Evolutionary conservation across 768 basidiomycete species (phyloP).

Genomic region (Russula vinacea): DNA sequence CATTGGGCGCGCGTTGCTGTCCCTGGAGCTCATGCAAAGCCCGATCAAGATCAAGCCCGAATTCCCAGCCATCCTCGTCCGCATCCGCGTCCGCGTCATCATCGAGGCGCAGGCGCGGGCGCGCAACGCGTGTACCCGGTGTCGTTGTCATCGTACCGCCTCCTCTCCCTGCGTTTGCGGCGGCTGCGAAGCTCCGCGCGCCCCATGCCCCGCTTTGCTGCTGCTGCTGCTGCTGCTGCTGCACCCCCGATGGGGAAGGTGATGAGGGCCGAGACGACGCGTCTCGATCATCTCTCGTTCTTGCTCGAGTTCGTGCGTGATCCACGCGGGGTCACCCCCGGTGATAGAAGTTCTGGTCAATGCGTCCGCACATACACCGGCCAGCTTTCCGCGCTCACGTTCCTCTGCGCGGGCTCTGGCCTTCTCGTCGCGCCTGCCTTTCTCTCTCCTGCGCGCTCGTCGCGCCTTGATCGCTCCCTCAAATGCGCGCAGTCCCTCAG

Average conservation of each 20-base stretch:
- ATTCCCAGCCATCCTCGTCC: slow-evolving; percentile 64
- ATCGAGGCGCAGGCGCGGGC: slow-evolving; percentile 28
- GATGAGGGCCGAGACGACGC: background rate
- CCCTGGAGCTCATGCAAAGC: slow-evolving; percentile 78
- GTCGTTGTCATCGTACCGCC: slow-evolving; percentile 37
- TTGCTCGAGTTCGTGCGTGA: slow-evolving; percentile 6
- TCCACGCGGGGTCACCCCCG: slow-evolving; percentile 13
- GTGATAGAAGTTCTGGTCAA: background rate
- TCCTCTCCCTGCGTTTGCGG: slow-evolving; percentile 51
- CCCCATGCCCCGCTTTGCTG: slow-evolving; percentile 64
- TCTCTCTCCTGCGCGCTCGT: slow-evolving; percentile 70
- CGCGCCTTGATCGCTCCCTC: slow-evolving; percentile 79
- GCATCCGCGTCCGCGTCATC: slow-evolving; percentile 9
- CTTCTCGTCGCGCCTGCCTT: slow-evolving; percentile 80
- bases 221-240: slow-evolving; percentile 7
- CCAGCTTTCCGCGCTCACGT: slow-evolving; percentile 40
- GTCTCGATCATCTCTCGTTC: slow-evolving; percentile 2
- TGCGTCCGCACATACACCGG: background rate
- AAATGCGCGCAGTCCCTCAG: slow-evolving; percentile 74
- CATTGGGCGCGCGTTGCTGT: slow-evolving; percentile 43
- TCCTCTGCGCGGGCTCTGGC: slow-evolving; percentile 79
- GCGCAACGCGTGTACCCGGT: slow-evolving; percentile 33
- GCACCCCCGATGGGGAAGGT: slow-evolving; percentile 10
- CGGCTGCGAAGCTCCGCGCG: slow-evolving; percentile 75
- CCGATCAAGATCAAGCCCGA: slow-evolving; percentile 46